Conservation (phyloP, 2,329 filamentous ascomycete species). For the Biscogniauxia marginata region DNA sequence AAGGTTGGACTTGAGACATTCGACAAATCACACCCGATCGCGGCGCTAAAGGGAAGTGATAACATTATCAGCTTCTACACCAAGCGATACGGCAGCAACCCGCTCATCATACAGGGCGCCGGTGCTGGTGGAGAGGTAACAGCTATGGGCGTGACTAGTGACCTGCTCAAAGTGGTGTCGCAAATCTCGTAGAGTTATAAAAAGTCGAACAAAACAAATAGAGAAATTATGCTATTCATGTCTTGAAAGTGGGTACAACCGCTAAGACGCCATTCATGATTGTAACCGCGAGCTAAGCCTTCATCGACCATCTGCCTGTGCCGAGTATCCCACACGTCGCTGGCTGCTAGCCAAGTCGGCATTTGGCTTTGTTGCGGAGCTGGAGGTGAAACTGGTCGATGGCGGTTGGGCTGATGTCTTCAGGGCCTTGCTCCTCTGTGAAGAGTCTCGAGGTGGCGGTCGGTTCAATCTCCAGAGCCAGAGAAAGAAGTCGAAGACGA, state of each 20-base stretch:
- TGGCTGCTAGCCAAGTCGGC: slow-evolving; percentile 9
- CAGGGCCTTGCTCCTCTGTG: slow-evolving; percentile 20
- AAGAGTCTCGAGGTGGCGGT: slow-evolving; percentile 21
- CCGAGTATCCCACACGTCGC: slow-evolving; percentile 16
- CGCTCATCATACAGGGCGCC: slow-evolving; percentile 90
- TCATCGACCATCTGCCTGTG: slow-evolving; percentile 10
- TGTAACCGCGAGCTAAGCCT: background rate
- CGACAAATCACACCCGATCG: slow-evolving; percentile 86
- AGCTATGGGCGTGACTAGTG: slow-evolving; percentile 94
- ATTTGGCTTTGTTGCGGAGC: slow-evolving; percentile 12
- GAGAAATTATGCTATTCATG: slow-evolving; percentile 9
- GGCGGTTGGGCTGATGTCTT: slow-evolving; percentile 5
- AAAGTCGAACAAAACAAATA: background rate
- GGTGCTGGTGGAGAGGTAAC: slow-evolving; percentile 94
- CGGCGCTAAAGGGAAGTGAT: slow-evolving; percentile 91
- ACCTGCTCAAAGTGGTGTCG: slow-evolving; percentile 84
- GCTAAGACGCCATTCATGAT: slow-evolving; percentile 4
- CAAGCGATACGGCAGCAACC: slow-evolving; percentile 86
- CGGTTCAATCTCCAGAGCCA: slow-evolving; percentile 50
- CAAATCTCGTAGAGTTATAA: slow-evolving; percentile 53
- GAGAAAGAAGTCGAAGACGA: slow-evolving; percentile 50
- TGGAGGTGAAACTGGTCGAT: slow-evolving; percentile 4
- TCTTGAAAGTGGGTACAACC: slow-evolving; percentile 8
- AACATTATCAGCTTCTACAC: slow-evolving; percentile 99
- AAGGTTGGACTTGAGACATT: slow-evolving; percentile 92